A percentile compares a stretch with the other conserved stretches of the same genome.
phyloP scores from a whole-genome alignment of 768 basidiomycete species.

The Lactifluus pinguis region DNA sequence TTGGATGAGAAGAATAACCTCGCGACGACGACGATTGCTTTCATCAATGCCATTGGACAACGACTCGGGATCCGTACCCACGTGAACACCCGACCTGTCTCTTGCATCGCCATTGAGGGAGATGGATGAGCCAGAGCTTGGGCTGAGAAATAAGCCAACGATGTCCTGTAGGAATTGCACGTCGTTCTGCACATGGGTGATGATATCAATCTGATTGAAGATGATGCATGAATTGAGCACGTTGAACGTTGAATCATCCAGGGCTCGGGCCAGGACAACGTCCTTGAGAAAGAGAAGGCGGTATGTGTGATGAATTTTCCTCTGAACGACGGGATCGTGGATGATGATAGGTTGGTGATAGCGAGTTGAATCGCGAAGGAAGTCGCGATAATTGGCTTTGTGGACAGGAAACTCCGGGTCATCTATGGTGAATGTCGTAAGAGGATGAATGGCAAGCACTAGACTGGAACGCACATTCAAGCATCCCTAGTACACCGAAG shows the following conservation, averaged over 20 bases:
- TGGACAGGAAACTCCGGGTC: constrained; percentile 95
- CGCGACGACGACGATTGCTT: constrained; percentile 44
- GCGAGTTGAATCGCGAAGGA: constrained; percentile 70
- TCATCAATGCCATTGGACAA: constrained; percentile 17
- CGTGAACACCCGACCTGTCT: constrained; percentile 21
- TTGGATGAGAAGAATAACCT: constrained; percentile 82
- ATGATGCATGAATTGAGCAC: constrained; percentile 96
- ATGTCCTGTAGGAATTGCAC: constrained; percentile 67
- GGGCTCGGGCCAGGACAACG: constrained; percentile 87
- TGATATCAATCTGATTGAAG: constrained; percentile 99
- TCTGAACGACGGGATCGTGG: constrained; percentile 61
- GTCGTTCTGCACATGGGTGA: constrained; percentile 78
- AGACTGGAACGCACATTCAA: constrained; percentile 69
- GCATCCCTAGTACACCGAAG: constrained; percentile 87
- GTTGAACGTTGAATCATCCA: constrained; percentile 96
- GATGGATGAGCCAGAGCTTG: constrained; percentile 24
- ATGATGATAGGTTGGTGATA: constrained; percentile 89
- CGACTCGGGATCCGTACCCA: constrained; percentile 16
- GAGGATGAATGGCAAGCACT: constrained; percentile 1
- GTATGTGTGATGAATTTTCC: constrained; percentile 95
- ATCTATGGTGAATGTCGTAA: constrained; percentile 40
- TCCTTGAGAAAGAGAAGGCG: constrained; percentile 97
- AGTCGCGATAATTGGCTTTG: constrained; percentile 96
- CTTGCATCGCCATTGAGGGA: constrained; percentile 21
- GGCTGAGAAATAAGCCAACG: constrained; percentile 54